Conservation (phyloP, 805 yeast genomes). For the Millerago galiae region DNA sequence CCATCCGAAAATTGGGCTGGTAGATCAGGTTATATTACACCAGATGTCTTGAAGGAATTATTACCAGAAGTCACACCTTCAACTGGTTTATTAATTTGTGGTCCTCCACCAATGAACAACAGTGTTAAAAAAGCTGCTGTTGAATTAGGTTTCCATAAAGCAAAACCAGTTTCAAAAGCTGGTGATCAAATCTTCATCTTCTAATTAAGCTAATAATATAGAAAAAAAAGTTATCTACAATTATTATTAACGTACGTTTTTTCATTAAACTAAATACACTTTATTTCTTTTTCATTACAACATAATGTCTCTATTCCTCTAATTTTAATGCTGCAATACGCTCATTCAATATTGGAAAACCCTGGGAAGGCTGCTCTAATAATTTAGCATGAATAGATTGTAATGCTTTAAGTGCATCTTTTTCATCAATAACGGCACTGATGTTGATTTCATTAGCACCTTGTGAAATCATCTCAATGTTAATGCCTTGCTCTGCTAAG, state of each 20-base stretch:
- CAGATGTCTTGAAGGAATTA: conserved; percentile 57
- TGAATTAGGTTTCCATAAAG: conserved; percentile 69
- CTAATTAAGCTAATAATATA: conserved; percentile 25
- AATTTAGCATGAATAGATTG: conserved; percentile 77
- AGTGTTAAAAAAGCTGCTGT: conserved; percentile 77
- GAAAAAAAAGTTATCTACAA: background rate
- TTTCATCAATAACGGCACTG: conserved; percentile 85
- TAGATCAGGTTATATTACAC: conserved; percentile 72
- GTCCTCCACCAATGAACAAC: conserved; percentile 90
- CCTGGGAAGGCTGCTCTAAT: conserved; percentile 39
- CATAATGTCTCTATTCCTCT: conserved; percentile 18
- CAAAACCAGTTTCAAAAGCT: conserved; percentile 82
- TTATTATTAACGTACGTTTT: too few species aligned
- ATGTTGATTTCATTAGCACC: conserved; percentile 98
- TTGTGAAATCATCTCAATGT: conserved; percentile 97
- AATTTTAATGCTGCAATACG: conserved; percentile 40
- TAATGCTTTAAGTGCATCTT: conserved; percentile 78
- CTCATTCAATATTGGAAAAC: conserved; percentile 29
- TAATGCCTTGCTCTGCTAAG: conserved; percentile 83
- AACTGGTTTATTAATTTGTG: conserved; percentile 76
- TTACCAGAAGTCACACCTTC: conserved; percentile 57
- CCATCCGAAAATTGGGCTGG: conserved; percentile 70
- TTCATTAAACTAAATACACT: background rate
- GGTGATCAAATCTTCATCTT: conserved; percentile 90
- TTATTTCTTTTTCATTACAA: background rate